Base-by-base conservation (phyloP, 768 basidiomycete genomes). In the Leccinum subgranulosum region DNA sequence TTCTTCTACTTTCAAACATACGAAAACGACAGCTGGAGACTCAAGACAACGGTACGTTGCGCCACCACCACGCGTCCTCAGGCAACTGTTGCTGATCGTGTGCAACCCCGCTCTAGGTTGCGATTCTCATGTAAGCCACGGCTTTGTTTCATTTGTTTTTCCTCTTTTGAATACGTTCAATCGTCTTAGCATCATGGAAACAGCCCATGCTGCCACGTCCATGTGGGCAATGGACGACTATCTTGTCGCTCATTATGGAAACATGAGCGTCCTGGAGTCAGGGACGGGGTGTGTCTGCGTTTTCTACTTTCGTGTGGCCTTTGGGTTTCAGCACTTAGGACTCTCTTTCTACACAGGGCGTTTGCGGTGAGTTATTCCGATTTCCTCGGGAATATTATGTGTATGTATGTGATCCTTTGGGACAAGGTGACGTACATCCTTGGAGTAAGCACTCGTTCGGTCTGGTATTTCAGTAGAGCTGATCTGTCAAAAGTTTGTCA, bases 271-370 rank as follows among this genome's bases (percentile, higher is more conserved):
- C 4, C 48, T 70, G 43, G 0, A 34, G 6, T 61, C 65, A 25
- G 57, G 57, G 11, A 65, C 25, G 36, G 69, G 63, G 29, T 29
- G 69, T 39, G 69, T 67, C 15, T 36, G 36, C 36, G 34, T 17
- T 36, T 8, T 36, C 36, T 36, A 36, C 36, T 36, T 17, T 8
- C 17, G 17, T 36, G 17, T 43, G 10, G 80, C 79, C 59, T 83
- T 82, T 96, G 17, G 36, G 36, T 39, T 39, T 17, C 15, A 17
- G 10, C 7, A 39, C 36, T 39, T n/a, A 39, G 15, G 14, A 34
- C 8, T 17, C 17, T 39, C 36, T 41, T 41, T 19, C 39, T 9
- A 41, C 39, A 39, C 39, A 41, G 39, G n/a, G 39, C 39, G n/a
- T 41, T 41, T 19, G 39, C 39, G n/a, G 39, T 41, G n/a, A 41